Evolutionary conservation across 176 grass and related monocot species (phyloP), one percentile per base, ranked within the genome.

Genomic region (Avena insularis): DNA sequence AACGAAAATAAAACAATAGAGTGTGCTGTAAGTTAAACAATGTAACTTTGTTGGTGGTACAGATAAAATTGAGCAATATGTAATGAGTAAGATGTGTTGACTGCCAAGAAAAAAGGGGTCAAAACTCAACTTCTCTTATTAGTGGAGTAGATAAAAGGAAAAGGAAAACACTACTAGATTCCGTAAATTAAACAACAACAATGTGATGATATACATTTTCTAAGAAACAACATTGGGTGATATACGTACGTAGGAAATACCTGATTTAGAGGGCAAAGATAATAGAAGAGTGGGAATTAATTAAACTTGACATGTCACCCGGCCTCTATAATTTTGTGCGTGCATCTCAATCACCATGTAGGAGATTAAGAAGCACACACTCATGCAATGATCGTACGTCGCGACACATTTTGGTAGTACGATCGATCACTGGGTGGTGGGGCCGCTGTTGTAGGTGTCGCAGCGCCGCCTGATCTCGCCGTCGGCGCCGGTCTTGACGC

Each of bases 391-490:
- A 15, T 27, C 33, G 2, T 35, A 35, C 65, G 55, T 35, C 19
- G 36, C 64, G 19, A 12, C 68, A n/a, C 68, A 21, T 48, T 73
- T 49, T 72, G 6, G 20, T 25, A 31, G 47, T 9, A 33, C 16
- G 43, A 19, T 87, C 16, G 43, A 19, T 87, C 82, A 88, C 82
- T 77, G 51, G 70, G 71, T 77, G 82, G 15, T 64, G 45, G 93
- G 89, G 4, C 84, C 85, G 60, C 71, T 48, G 83, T 97, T 97
- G 90, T 86, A 94, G 54, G 89, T 12, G 74, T 93, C 94, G 82
- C 94, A 97, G 69, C 94, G 89, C 85, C 92, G 82, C 85, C 94
- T 82, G 83, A 97, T 12, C 90, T 97, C 94, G 61, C 94, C 94
- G 17, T 92, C 76, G 36, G 29, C 54, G 51, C 94, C 92, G 15